These are phyloP conservation scores for Suillus subluteus DNA, from an alignment of 768 basidiomycete genomes.

Conservation along the genomic window DNA sequence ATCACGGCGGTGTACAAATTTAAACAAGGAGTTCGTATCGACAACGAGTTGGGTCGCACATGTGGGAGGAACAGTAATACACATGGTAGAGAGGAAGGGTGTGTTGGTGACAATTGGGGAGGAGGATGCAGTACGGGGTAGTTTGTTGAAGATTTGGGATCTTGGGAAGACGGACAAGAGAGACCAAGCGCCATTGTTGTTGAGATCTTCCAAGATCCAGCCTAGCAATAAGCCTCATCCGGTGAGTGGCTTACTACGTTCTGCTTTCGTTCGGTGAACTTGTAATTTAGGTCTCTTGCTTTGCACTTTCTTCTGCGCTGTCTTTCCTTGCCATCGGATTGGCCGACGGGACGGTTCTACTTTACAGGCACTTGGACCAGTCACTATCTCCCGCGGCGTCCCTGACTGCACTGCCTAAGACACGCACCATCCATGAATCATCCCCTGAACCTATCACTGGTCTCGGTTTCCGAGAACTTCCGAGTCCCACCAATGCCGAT, in stretches of 20 bases:
- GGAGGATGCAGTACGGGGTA: slow-evolving; percentile 67
- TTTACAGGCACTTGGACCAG: slow-evolving; percentile 91
- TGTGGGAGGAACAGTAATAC: slow-evolving; percentile 77
- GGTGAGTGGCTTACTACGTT: slow-evolving; percentile 39
- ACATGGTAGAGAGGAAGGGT: slow-evolving; percentile 81
- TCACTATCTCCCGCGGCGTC: slow-evolving; percentile 72
- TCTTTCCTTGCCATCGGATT: slow-evolving; percentile 90
- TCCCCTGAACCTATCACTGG: slow-evolving; percentile 89
- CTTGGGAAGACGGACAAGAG: slow-evolving; percentile 71
- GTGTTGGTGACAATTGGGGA: slow-evolving; percentile 93
- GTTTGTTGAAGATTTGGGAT: slow-evolving; percentile 89
- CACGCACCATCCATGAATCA: slow-evolving; percentile 81
- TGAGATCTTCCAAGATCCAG: slow-evolving; percentile 79
- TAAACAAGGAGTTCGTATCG: slow-evolving; percentile 75
- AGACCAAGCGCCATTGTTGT: slow-evolving; percentile 59
- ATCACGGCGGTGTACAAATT: slow-evolving; percentile 84
- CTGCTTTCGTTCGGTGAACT: slow-evolving; percentile 2
- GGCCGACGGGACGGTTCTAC: slow-evolving; percentile 91
- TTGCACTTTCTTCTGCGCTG: slow-evolving; percentile 77
- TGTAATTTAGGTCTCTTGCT: slow-evolving; percentile 61
- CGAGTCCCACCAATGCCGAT: slow-evolving; percentile 6
- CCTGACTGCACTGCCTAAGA: slow-evolving; percentile 81
- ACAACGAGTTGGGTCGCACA: slow-evolving; percentile 79
- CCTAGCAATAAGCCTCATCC: slow-evolving; percentile 79
- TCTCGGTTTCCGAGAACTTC: slow-evolving; percentile 78